phyloP scores from a whole-genome alignment of 371 early-diverging fungal species.

The Circinella minor region DNA sequence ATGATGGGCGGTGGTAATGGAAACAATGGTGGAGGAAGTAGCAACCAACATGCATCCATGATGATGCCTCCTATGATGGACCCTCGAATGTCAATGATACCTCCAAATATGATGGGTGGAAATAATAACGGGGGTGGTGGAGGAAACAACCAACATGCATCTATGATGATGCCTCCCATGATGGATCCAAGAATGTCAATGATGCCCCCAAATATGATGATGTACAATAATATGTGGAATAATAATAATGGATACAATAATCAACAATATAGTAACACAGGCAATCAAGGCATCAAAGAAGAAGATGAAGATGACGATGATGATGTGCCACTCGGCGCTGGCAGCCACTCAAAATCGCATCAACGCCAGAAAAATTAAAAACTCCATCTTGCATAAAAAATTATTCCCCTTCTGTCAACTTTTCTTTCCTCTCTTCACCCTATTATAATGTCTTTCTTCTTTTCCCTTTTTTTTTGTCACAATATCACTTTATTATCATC shows the following conservation, averaged over 20 bases:
- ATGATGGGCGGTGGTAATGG: slow-evolving; percentile 22
- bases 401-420: too few relatives aligned
- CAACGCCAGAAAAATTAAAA: slow-evolving; percentile 2
- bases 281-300: slow-evolving; percentile 8
- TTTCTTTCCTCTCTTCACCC: neutral
- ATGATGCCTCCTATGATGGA: slow-evolving; percentile 35
- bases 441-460: neutral
- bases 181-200: slow-evolving; percentile 44
- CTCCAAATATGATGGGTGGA: slow-evolving; percentile 18
- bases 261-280: neutral
- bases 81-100: slow-evolving; percentile 38
- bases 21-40: slow-evolving; percentile 7
- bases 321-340: slow-evolving; percentile 30
- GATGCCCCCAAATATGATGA: slow-evolving; percentile 30
- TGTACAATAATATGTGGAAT: slow-evolving; percentile 32
- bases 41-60: slow-evolving; percentile 10
- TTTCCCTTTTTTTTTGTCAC: too few relatives aligned
- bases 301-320: slow-evolving; percentile 42
- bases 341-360: slow-evolving; percentile 11
- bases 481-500: too few relatives aligned
- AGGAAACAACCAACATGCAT: slow-evolving; percentile 12
- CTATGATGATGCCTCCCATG: slow-evolving; percentile 33
- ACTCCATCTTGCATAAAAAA: neutral
- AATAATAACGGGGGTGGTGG: slow-evolving; percentile 1
- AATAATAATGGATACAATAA: slow-evolving; percentile 21